A percentile compares a stretch with the other conserved stretches of the same genome.
Conservation (phyloP, 768 basidiomycete species). For the Cubamyces lactineus region DNA sequence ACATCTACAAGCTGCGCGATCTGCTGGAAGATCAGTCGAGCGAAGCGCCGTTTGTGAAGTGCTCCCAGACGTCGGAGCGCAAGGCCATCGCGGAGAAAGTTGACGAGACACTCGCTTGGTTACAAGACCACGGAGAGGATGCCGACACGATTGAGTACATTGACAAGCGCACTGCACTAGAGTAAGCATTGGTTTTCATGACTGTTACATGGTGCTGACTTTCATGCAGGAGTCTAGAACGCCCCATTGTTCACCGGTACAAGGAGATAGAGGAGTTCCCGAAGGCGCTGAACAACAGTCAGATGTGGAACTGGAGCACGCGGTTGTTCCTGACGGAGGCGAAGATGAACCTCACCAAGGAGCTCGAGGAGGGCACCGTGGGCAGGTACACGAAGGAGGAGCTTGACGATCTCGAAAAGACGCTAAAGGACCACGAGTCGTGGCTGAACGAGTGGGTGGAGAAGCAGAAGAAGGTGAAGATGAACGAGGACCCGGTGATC, state of each 20-base stretch:
- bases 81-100: conserved; percentile 65
- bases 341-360: conserved; percentile 68
- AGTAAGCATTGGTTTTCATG: conserved; percentile 57
- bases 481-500: conserved; percentile 85
- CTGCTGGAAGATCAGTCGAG: conserved; percentile 63
- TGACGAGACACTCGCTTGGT: conserved; percentile 79
- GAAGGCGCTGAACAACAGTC: conserved; percentile 76
- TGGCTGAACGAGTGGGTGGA: conserved; percentile 87
- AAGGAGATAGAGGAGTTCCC: conserved; percentile 89
- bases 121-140: conserved; percentile 80
- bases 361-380: conserved; percentile 58
- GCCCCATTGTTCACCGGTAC: conserved; percentile 84
- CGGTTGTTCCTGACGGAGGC: conserved; percentile 87
- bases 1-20: conserved; percentile 90
- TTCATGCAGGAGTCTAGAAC: conserved; percentile 64
- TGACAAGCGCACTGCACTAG: conserved; percentile 76
- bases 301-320: conserved; percentile 88
- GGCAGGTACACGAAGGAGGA: conserved; percentile 90
- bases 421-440: conserved; percentile 74
- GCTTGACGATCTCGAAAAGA: conserved; percentile 74
- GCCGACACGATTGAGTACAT: conserved; percentile 78
- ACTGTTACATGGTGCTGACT: not conserved
- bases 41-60: conserved; percentile 83
- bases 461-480: conserved; percentile 74
- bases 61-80: conserved; percentile 76